Conservation (phyloP, 352 stramenopile genomes). For the Phytophthora boehmeriae region DNA sequence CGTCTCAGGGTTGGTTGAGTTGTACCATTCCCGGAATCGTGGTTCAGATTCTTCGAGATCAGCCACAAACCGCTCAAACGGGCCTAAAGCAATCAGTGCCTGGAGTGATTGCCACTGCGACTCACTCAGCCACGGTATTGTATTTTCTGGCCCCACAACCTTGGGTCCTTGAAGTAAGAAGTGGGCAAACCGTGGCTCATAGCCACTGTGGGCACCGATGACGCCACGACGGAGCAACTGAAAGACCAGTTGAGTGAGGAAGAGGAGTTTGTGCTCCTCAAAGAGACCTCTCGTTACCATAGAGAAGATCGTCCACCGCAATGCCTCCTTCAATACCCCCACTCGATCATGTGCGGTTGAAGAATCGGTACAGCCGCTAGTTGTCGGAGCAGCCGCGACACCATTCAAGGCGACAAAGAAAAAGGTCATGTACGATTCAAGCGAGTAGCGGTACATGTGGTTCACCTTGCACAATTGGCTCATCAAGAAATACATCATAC, state of each 20-base stretch:
- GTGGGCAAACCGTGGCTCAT: constrained; percentile 67
- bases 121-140: constrained; percentile 86
- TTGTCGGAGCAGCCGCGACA: constrained; percentile 33
- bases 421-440: constrained; percentile 91
- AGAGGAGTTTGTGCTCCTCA: constrained; percentile 92
- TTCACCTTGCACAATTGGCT: constrained; percentile 89
- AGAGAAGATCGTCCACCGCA: constrained; percentile 89
- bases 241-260: constrained; percentile 90
- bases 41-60: constrained; percentile 91
- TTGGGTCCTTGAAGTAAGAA: constrained; percentile 87
- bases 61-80: constrained; percentile 85
- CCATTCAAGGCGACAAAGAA: constrained; percentile 85
- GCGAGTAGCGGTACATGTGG: constrained; percentile 95
- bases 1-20: constrained; percentile 76
- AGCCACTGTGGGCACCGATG: constrained; percentile 72
- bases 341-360: constrained; percentile 59
- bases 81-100: constrained; percentile 74
- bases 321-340: constrained; percentile 62
- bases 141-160: constrained; percentile 65
- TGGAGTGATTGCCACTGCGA: constrained; percentile 86
- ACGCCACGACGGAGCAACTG: constrained; percentile 70
- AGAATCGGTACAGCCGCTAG: constrained; percentile 2
- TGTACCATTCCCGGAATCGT: constrained; percentile 94
- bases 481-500: constrained; percentile 94
- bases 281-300: constrained; percentile 92